Conservation (phyloP, 805 yeast genomes). For the Huiozyma sinensis region DNA sequence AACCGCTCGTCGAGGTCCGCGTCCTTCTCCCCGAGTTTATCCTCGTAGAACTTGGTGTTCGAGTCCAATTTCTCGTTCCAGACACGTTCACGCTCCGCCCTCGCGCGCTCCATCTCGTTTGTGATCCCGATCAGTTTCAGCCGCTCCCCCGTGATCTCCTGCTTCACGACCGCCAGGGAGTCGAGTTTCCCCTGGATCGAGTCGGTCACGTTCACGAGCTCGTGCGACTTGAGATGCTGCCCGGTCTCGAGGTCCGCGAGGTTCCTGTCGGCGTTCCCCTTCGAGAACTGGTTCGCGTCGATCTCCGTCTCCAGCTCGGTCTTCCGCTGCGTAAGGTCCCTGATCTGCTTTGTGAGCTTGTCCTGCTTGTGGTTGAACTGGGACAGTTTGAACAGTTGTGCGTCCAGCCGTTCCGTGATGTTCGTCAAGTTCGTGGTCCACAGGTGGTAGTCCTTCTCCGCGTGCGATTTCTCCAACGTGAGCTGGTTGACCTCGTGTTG, state of each 20-base stretch:
- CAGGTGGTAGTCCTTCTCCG: slow-evolving; percentile 12
- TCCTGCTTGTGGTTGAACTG: slow-evolving; percentile 13
- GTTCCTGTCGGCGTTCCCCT: slow-evolving; percentile 16
- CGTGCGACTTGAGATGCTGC: slow-evolving; percentile 18
- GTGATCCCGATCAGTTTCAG: slow-evolving; percentile 18
- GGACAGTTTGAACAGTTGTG: slow-evolving; percentile 17
- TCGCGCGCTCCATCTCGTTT: slow-evolving; percentile 20
- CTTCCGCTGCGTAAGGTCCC: slow-evolving; percentile 10
- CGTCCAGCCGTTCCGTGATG: slow-evolving; percentile 19
- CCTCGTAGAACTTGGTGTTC: slow-evolving; percentile 17
- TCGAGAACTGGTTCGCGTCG: slow-evolving; percentile 7
- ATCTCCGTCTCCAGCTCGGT: slow-evolving; percentile 12
- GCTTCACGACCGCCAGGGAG: slow-evolving; percentile 18
- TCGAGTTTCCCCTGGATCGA: slow-evolving; percentile 13
- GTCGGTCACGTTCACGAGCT: slow-evolving; percentile 16
- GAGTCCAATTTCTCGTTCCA: slow-evolving; percentile 19
- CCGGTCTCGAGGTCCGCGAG: slow-evolving; percentile 14
- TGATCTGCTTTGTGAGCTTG: slow-evolving; percentile 14
- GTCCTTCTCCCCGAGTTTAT: slow-evolving; percentile 17
- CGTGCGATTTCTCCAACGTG: slow-evolving; percentile 10
- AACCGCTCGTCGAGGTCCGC: slow-evolving; percentile 15
- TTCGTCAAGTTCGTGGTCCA: slow-evolving; percentile 15
- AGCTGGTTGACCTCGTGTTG: slow-evolving; percentile 21
- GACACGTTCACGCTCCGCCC: slow-evolving; percentile 18
- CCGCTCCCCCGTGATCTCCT: slow-evolving; percentile 22